Conservation (phyloP, 1,284 basidiomycete genomes). For the Cutaneotrichosporon mucoides region DNA sequence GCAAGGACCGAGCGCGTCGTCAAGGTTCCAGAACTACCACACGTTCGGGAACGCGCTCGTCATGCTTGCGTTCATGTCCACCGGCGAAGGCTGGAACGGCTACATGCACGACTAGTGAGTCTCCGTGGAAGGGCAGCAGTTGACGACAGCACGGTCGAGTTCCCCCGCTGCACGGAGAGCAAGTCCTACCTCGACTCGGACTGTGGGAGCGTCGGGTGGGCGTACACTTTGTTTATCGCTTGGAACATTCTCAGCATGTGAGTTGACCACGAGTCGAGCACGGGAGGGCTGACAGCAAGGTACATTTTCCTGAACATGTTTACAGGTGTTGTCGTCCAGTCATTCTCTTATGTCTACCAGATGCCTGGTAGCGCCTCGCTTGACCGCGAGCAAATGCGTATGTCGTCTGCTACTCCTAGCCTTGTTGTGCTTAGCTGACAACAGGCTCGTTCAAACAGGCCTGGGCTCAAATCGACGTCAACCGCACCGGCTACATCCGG, state of each 20-base stretch:
- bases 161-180: constrained; percentile 73
- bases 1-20: constrained; percentile 66
- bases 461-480: constrained; percentile 80
- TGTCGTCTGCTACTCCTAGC: constrained; percentile 12
- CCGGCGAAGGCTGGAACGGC: constrained; percentile 57
- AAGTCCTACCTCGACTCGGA: constrained; percentile 67
- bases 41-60: constrained; percentile 75
- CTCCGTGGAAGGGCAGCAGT: background rate
- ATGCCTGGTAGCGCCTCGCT: constrained; percentile 73
- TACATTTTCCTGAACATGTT: constrained; percentile 95
- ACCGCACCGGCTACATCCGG: constrained; percentile 73
- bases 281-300: constrained; percentile 49
- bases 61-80: constrained; percentile 64
- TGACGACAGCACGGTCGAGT: constrained; percentile 60
- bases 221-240: constrained; percentile 83
- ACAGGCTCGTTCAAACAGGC: constrained; percentile 73
- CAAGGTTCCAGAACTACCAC: constrained; percentile 72
- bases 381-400: constrained; percentile 80
- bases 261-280: constrained; percentile 31
- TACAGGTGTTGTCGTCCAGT: constrained; percentile 93
- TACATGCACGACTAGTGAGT: constrained; percentile 92
- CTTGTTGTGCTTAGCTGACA: background rate
- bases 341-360: constrained; percentile 94
- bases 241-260: constrained; percentile 97
- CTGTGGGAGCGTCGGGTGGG: constrained; percentile 82